Evolutionary conservation across 2,329 filamentous ascomycete species (phyloP).

Genomic region (Colletotrichum salicis): DNA sequence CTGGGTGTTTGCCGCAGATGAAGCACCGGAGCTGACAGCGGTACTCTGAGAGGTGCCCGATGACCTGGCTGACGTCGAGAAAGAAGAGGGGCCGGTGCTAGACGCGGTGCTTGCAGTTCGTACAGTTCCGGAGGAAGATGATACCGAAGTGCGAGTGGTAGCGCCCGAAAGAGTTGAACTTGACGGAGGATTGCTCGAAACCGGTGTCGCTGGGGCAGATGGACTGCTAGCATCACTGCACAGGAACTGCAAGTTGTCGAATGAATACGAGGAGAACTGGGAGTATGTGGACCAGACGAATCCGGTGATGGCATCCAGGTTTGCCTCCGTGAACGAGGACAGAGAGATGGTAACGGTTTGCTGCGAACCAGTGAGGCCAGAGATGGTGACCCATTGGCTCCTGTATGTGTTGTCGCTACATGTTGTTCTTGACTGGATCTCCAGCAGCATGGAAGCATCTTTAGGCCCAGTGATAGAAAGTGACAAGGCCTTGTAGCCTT

Average conservation of each 20-base stretch:
- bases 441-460: conserved; percentile 30
- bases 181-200: background rate
- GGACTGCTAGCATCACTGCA: background rate
- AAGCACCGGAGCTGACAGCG: background rate
- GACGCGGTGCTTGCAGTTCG: background rate
- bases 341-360: conserved; percentile 63
- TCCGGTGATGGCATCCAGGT: conserved; percentile 20
- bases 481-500: conserved; percentile 58
- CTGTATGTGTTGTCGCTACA: conserved; percentile 53
- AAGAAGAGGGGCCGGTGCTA: background rate
- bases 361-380: conserved; percentile 58
- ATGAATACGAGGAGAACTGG: conserved; percentile 6
- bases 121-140: conserved; percentile 7
- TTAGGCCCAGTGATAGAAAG: conserved; percentile 39
- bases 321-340: conserved; percentile 38
- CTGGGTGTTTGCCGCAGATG: background rate
- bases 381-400: conserved; percentile 56
- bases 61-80: background rate
- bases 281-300: conserved; percentile 32
- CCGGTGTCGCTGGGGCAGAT: background rate
- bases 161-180: background rate
- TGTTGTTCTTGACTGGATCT: conserved; percentile 51
- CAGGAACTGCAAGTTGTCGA: conserved; percentile 25
- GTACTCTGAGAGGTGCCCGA: background rate
- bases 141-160: background rate